Base-by-base conservation (phyloP, 2,329 filamentous ascomycete species). In the Pyrenochaeta sp. region DNA sequence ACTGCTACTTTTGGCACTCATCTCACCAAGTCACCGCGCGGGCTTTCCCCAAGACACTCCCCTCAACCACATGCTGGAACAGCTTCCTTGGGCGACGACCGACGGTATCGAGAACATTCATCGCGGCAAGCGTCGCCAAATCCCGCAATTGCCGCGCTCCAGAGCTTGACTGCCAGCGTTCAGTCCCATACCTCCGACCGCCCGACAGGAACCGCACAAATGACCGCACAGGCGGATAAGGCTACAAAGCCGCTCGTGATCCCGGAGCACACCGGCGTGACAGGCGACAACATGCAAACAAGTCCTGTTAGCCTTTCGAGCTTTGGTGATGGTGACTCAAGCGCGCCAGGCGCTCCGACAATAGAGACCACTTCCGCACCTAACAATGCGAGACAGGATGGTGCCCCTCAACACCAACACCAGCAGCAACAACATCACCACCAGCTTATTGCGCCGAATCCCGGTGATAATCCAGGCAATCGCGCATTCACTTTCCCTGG, bases 401-500 rank as follows among this genome's bases (percentile, higher is more conserved):
- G 49, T 44, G 72, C 71, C 41, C 71, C 75, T 41, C 71, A 72
- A 41, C 55, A 58, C 34, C 41, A 35, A 14, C 50, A 56, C 22
- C 53, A 57, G 23, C 51, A 60, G 15, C 44, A 47, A 17, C 54
- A 55, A 31, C 55, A 58, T 32, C 63, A 67, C 22, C 67, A 69
- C 46, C 65, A 69, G 38, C 53, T 64, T 26, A 69, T 69, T 41
- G 65, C 65, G 13, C 65, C 63, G 17, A 67, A 68, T 41, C 66
- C 69, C 15, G 63, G 58, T 29, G 68, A 72, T 18, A 61, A 54
- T 14, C 63, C 67, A 8, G 58, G 71, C 23, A 81, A 77, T 56
- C 83, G 84, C 60, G 77, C 83, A 7, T 82, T 83, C 55, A 85
- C 83, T n/a, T 86, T 84, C 64, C 83, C 83, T 6, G 80, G 82